Evolutionary conservation across 495 filamentous ascomycete genomes (phyloP), one percentile per base, ranked within the genome.

Genomic region (Pseudevernia furfuracea): DNA sequence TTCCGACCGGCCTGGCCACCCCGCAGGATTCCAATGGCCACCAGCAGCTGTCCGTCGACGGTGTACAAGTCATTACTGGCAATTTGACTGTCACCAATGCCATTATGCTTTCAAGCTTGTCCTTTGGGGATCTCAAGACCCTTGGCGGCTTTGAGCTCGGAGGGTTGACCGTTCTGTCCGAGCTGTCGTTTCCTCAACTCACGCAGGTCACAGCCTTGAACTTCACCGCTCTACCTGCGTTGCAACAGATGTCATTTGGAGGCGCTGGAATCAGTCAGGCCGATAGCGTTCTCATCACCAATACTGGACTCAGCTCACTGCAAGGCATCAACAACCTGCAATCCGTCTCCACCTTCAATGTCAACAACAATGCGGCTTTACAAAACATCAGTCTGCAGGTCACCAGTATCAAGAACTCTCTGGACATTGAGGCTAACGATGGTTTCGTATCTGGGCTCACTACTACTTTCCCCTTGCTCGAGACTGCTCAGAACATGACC

Each of bases 361-460:
- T 96, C 79, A 87, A 89, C 80, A 92, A 93, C 82, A 96, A 96
- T 84, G 77, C 73, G 43, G 80, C 82, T 64, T 76, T 96, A 66
- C 80, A 82, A 70, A 79, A 75, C 48, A 87, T 92, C 78, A 84
- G 86, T 71, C 81, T 92, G 71, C 78, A 79, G 73, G 79, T 96
- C 65, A 85, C 79, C 67, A 74, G 74, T 58, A 71, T 78, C 38
- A 72, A 70, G 69, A 76, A 83, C 59, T 66, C 75, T 19, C 75
- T 97, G 30, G 79, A 76, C 65, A 80, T 97, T 66, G 80, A 85
- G 56, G 76, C 73, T 68, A 86, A 89, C 72, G 85, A 85, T 75
- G 84, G 84, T 64, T 75, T 78, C 52, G 62, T 65, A 41, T 61
- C 65, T 37, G 75, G 78, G 57, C 75, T 91, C 46, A 71, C 72